Conservation (phyloP, 345 rosid species). For the Rhodomyrtus tomentosa region DNA sequence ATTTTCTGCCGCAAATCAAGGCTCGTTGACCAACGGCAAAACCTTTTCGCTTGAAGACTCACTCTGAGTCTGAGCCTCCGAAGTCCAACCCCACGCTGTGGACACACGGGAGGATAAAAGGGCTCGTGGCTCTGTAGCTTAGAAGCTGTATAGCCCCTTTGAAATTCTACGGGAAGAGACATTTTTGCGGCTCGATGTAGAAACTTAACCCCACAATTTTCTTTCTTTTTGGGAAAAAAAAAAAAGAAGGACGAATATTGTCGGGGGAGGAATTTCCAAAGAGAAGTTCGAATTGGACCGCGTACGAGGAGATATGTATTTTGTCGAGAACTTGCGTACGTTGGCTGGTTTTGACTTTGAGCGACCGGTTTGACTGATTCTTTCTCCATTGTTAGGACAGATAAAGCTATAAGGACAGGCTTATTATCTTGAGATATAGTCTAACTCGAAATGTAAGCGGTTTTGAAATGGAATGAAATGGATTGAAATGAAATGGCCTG, state of each 20-base stretch:
- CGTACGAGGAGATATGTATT: background rate
- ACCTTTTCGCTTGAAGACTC: too few relatives aligned
- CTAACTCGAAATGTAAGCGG: too few relatives aligned
- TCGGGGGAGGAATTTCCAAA: background rate
- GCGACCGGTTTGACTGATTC: too few relatives aligned
- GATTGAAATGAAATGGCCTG: too few relatives aligned
- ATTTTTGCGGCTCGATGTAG: background rate
- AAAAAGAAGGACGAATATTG: too few relatives aligned
- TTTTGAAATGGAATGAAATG: too few relatives aligned
- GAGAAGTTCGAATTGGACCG: background rate
- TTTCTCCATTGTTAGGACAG: too few relatives aligned
- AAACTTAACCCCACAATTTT: background rate
- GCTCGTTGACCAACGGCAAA: background rate
- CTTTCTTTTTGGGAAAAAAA: too few relatives aligned
- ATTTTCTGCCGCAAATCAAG: background rate
- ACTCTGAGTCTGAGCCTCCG: background rate
- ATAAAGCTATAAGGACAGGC: too few relatives aligned
- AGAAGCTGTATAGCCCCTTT: background rate
- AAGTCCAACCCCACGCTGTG: background rate
- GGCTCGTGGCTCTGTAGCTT: background rate
- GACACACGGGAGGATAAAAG: background rate
- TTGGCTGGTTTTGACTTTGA: too few relatives aligned
- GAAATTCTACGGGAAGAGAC: background rate
- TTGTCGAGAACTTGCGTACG: background rate
- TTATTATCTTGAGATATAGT: too few relatives aligned